Percentiles rank a stretch among this genome's conserved stretches.
These are phyloP conservation scores for Ophidiomyces ophidiicola DNA, from an alignment of 2,329 filamentous ascomycete genomes.

Conservation along the genomic window DNA sequence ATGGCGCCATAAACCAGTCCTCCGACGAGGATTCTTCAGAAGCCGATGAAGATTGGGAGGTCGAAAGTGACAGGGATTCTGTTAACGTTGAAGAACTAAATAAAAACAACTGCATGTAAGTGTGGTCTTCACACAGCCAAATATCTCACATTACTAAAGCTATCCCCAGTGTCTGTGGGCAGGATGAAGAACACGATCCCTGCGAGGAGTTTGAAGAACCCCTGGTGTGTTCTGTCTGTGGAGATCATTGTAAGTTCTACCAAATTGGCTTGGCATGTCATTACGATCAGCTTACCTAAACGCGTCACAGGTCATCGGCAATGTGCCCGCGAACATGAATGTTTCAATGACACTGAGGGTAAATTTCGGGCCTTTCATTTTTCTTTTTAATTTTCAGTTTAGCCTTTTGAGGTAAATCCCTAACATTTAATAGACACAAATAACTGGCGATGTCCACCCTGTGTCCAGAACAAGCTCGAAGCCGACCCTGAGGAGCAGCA, in stretches of 20 bases:
- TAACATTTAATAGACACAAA: constrained; percentile 36
- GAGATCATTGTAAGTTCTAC: constrained; percentile 61
- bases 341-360: constrained; percentile 53
- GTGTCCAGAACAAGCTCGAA: constrained; percentile 35
- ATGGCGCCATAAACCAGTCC: constrained; percentile 43
- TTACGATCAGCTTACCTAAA: constrained; percentile 30
- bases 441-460: constrained; percentile 51
- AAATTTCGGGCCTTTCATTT: constrained; percentile 31
- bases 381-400: constrained; percentile 1
- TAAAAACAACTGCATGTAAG: constrained; percentile 53
- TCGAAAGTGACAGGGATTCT: constrained; percentile 34
- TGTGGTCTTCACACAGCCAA: constrained; percentile 8
- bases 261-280: constrained; percentile 22
- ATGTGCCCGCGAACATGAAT: constrained; percentile 64
- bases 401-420: not conserved
- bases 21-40: constrained; percentile 39
- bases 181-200: constrained; percentile 72
- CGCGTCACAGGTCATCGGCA: constrained; percentile 67
- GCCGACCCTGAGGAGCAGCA: constrained; percentile 19
- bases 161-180: constrained; percentile 59
- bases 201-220: constrained; percentile 70
- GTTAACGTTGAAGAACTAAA: constrained; percentile 36
- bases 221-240: constrained; percentile 63
- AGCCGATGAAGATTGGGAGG: constrained; percentile 41
- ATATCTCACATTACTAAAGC: not conserved